Evolutionary conservation across 108 stramenopile genomes (phyloP).

Genomic region (Schizochytrium sp.): DNA sequence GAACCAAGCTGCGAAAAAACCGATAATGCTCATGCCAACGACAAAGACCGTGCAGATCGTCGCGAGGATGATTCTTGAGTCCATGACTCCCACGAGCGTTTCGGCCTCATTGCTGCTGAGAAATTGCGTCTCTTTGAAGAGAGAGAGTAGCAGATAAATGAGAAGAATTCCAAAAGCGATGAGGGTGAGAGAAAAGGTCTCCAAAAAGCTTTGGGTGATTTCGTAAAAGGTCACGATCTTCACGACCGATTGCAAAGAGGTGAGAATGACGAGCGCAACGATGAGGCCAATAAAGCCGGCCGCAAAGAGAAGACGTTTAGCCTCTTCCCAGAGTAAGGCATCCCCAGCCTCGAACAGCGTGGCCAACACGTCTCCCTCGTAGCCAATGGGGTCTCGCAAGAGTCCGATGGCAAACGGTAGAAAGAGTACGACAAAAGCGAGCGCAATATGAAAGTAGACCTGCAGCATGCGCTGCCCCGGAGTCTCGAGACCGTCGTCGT

Average conservation of each 20-base stretch:
- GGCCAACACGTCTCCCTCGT: neutral
- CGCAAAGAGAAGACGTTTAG: neutral
- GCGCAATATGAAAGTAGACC: neutral
- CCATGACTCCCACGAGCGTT: neutral
- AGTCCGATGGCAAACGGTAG: neutral
- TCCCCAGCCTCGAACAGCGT: neutral
- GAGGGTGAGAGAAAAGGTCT: neutral
- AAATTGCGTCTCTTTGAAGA: neutral
- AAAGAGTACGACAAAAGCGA: neutral
- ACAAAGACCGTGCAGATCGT: neutral
- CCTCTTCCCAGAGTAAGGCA: neutral
- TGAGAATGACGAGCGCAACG: neutral
- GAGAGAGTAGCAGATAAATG: neutral
- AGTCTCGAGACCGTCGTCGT: conserved; percentile 13
- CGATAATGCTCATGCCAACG: neutral
- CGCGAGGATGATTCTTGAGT: neutral
- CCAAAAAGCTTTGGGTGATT: neutral
- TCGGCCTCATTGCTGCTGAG: neutral
- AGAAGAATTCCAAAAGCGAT: neutral
- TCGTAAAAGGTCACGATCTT: conserved; percentile 4
- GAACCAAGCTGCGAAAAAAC: conserved; percentile 12
- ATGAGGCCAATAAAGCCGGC: neutral
- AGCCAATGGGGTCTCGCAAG: neutral
- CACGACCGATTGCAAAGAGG: neutral
- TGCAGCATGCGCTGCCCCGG: conserved; percentile 1